These are phyloP conservation scores for Avena insularis DNA, from an alignment of 176 grass and related monocot species.

Conservation along the genomic window DNA sequence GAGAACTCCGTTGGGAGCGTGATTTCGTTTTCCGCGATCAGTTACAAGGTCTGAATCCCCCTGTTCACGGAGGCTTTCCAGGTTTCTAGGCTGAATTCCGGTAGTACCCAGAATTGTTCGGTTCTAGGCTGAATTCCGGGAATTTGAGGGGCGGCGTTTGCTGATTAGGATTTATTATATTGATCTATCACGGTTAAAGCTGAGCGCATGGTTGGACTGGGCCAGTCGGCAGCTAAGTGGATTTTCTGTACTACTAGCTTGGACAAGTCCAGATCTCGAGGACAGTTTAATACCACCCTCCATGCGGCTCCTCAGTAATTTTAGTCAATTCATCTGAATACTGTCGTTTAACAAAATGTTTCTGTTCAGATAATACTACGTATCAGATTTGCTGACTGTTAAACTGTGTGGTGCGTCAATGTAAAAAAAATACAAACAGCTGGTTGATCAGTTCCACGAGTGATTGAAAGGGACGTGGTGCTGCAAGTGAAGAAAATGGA, in stretches of 20 bases:
- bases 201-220: not conserved
- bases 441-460: not conserved
- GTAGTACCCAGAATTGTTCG: not conserved
- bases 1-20: not conserved
- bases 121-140: too few species aligned
- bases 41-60: too few species aligned
- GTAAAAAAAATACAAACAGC: not conserved
- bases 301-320: not conserved
- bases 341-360: not conserved
- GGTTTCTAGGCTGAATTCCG: too few species aligned
- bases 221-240: not conserved
- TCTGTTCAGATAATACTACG: too few species aligned
- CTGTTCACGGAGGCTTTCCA: not conserved
- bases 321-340: not conserved
- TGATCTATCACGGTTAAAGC: not conserved
- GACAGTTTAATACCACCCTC: not conserved
- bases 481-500: not conserved
- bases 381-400: not conserved
- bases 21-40: too few species aligned
- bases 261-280: not conserved
- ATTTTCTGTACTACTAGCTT: not conserved
- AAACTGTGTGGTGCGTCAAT: not conserved
- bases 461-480: too few species aligned
- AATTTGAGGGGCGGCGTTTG: not conserved
- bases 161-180: not conserved